Conservation (phyloP, 1,139 yeast genomes). For the Scheffersomyces parashehatae region DNA sequence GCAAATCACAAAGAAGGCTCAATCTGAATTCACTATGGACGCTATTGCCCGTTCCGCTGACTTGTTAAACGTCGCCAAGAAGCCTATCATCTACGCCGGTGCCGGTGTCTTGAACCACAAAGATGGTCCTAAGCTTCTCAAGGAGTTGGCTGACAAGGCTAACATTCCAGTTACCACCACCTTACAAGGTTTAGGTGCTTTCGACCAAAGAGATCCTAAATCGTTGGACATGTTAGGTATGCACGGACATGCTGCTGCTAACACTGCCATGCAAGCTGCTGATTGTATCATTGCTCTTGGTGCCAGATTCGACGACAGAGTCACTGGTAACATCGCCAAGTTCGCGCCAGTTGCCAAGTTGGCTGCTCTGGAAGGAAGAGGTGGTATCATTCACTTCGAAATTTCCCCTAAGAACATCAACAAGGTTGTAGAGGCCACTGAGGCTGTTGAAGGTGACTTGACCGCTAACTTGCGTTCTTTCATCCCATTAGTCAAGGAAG, state of each 20-base stretch:
- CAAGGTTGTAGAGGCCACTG: conserved; percentile 96
- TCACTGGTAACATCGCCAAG: conserved; percentile 79
- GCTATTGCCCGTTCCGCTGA: conserved; percentile 77
- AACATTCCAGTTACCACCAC: conserved; percentile 95
- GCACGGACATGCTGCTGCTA: conserved; percentile 98
- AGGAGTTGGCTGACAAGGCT: conserved; percentile 87
- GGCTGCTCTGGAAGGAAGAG: conserved; percentile 86
- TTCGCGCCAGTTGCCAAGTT: conserved; percentile 92
- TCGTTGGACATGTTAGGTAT: conserved; percentile 95
- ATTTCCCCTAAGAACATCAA: conserved; percentile 95
- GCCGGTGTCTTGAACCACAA: conserved; percentile 81
- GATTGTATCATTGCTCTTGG: conserved; percentile 93
- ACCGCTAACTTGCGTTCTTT: conserved; percentile 71
- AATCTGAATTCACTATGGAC: conserved; percentile 74
- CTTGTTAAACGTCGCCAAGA: conserved; percentile 77
- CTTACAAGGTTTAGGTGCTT: conserved; percentile 90
- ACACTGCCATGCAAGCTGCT: conserved; percentile 88
- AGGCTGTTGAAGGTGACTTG: conserved; percentile 96
- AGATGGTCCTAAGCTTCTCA: conserved; percentile 77
- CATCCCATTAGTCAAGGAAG: conserved; percentile 66
- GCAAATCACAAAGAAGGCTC: conserved; percentile 68
- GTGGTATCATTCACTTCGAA: conserved; percentile 96
- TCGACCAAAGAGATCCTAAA: conserved; percentile 88
- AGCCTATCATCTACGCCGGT: conserved; percentile 89
- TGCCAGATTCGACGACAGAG: conserved; percentile 98